Conservation (phyloP, 331 rosid species). For the Phaseolus coccineus region DNA sequence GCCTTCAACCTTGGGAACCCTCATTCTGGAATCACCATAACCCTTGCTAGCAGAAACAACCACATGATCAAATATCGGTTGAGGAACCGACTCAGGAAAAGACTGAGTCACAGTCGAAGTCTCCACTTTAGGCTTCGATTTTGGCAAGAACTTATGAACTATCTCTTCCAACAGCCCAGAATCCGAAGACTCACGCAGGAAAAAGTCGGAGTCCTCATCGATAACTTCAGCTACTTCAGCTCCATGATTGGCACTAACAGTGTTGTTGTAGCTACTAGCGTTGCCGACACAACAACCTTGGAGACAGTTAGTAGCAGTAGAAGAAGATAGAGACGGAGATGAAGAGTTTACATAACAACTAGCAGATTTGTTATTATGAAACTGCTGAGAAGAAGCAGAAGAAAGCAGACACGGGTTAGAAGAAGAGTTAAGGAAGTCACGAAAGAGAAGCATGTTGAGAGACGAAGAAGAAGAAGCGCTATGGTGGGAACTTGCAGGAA, state of each 20-base stretch:
- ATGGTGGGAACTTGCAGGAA: constrained; percentile 5
- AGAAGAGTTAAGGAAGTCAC: constrained; percentile 51
- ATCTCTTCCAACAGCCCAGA: constrained; percentile 81
- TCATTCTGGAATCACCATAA: not conserved
- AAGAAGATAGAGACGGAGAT: not conserved
- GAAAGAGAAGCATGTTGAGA: constrained; percentile 63
- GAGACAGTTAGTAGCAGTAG: not conserved
- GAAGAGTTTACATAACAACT: not conserved
- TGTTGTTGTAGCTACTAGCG: not conserved
- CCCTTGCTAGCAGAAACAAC: not conserved
- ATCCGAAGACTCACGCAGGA: constrained; percentile 56
- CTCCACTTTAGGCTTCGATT: constrained; percentile 24
- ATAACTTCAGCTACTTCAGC: not conserved
- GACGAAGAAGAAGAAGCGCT: constrained; percentile 29
- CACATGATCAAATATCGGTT: constrained; percentile 24
- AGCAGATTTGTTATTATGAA: not conserved
- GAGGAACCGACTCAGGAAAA: not conserved
- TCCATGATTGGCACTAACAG: not conserved
- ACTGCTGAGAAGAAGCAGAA: constrained; percentile 24
- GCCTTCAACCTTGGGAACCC: constrained; percentile 22
- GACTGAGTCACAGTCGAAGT: not conserved
- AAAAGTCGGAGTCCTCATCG: constrained; percentile 48
- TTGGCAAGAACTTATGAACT: constrained; percentile 64
- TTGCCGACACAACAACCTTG: constrained; percentile 3
- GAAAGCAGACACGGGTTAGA: constrained; percentile 39